phyloP scores from a whole-genome alignment of 176 grass and related monocot species.

The Luzula sylvatica region DNA sequence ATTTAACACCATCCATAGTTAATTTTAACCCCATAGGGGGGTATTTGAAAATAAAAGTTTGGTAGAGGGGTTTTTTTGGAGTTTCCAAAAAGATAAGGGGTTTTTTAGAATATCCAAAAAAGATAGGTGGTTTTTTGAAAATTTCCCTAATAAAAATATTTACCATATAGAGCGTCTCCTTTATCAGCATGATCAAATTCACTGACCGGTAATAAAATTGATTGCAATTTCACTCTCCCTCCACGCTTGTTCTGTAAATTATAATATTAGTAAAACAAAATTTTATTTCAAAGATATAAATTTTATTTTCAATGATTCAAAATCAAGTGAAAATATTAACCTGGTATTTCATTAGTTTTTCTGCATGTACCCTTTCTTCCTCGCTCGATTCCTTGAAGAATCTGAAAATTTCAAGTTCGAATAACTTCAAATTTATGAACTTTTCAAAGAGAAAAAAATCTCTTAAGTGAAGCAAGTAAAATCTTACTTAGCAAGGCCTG shows the following conservation, averaged over 20 bases:
- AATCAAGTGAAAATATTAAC: background rate
- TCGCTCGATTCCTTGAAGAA: constrained; percentile 44
- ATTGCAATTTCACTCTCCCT: constrained; percentile 43
- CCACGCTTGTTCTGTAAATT: constrained; percentile 36
- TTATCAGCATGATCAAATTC: constrained; percentile 38
- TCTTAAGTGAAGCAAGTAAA: background rate
- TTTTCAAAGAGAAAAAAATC: background rate
- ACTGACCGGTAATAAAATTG: constrained; percentile 27
- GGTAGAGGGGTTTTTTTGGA: too few species aligned
- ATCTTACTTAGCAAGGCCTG: constrained; percentile 37
- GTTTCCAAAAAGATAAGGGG: too few species aligned
- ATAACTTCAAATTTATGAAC: background rate
- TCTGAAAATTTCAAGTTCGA: constrained; percentile 18
- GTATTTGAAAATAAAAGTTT: too few species aligned
- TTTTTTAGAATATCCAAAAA: too few species aligned
- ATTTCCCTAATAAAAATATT: too few species aligned
- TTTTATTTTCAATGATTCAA: background rate
- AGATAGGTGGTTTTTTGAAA: too few species aligned
- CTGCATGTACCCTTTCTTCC: constrained; percentile 40
- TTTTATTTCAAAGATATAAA: background rate
- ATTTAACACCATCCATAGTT: too few species aligned
- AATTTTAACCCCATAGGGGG: too few species aligned
- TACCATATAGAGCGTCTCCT: constrained; percentile 42
- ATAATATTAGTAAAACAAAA: constrained; percentile 1
- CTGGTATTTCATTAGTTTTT: constrained; percentile 39